Percentiles rank a stretch among this genome's conserved stretches.
phyloP scores from a whole-genome alignment of 306 rosid species.

The Oxytropis ochrocephala region DNA sequence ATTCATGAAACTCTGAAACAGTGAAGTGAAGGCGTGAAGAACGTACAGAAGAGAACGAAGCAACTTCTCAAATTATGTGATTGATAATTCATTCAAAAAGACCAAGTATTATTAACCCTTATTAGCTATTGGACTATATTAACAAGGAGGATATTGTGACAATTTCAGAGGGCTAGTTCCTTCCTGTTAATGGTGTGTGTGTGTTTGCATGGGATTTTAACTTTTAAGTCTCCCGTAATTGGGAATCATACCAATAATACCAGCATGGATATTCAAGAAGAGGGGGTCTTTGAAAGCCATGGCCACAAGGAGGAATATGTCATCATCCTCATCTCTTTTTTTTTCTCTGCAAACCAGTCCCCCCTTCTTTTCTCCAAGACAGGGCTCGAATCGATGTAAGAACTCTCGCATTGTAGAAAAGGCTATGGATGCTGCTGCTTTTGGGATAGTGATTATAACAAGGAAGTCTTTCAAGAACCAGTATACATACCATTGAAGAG shows the following conservation, averaged over 20 bases:
- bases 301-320: slow-evolving; percentile 60
- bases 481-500: slow-evolving; percentile 78
- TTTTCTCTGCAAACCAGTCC: slow-evolving; percentile 82
- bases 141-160: too few relatives aligned
- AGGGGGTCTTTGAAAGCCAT: slow-evolving; percentile 52
- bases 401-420: slow-evolving; percentile 62
- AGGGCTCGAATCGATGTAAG: slow-evolving; percentile 65
- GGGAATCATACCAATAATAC: slow-evolving; percentile 22
- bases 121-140: too few relatives aligned
- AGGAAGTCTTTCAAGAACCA: slow-evolving; percentile 85
- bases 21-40: too few relatives aligned
- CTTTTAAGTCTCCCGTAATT: slow-evolving; percentile 28
- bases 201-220: slow-evolving; percentile 33
- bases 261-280: slow-evolving; percentile 72
- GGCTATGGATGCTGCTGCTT: slow-evolving; percentile 86
- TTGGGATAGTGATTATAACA: slow-evolving; percentile 70
- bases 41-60: too few relatives aligned
- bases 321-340: slow-evolving; percentile 74
- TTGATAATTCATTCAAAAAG: too few relatives aligned
- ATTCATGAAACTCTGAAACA: too few relatives aligned
- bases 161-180: too few relatives aligned
- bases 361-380: slow-evolving; percentile 94
- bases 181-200: too few relatives aligned
- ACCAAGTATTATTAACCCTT: too few relatives aligned
- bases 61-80: too few relatives aligned